A percentile compares a stretch with the other conserved stretches of the same genome.
Conservation (phyloP, 352 stramenopile genomes). For the Blastocystis sp. region DNA sequence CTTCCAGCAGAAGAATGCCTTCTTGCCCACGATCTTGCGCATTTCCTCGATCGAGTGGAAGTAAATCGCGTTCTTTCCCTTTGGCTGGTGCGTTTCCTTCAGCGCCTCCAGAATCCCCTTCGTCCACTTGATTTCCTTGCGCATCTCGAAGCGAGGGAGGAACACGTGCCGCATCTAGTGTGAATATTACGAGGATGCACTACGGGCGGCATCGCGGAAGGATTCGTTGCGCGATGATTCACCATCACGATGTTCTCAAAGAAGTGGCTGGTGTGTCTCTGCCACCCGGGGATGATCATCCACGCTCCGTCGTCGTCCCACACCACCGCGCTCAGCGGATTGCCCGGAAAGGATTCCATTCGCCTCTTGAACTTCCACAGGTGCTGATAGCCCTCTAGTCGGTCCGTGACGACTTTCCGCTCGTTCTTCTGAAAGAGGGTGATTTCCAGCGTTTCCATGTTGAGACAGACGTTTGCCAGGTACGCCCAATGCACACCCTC, state of each 20-base stretch:
- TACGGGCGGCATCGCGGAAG: slow-evolving; percentile 42
- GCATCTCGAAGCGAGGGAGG: slow-evolving; percentile 11
- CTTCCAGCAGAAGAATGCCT: slow-evolving; percentile 23
- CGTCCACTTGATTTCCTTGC: slow-evolving; percentile 69
- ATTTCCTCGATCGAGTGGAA: slow-evolving; percentile 55
- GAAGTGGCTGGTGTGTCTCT: slow-evolving; percentile 65
- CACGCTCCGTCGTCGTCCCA: slow-evolving; percentile 34
- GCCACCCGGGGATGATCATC: slow-evolving; percentile 74
- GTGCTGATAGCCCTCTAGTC: slow-evolving; percentile 58
- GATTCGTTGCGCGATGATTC: slow-evolving; percentile 62
- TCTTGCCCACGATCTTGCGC: not conserved
- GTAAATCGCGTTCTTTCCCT: not conserved
- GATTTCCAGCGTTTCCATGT: not conserved
- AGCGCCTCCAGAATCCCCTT: slow-evolving; percentile 47
- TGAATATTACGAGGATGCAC: not conserved
- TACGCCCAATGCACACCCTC: slow-evolving; percentile 55
- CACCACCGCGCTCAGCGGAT: not conserved
- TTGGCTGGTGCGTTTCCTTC: slow-evolving; percentile 32
- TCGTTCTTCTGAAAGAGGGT: not conserved
- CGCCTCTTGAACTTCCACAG: slow-evolving; percentile 19
- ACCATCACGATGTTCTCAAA: slow-evolving; percentile 65
- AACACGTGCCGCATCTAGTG: slow-evolving; percentile 59
- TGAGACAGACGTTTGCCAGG: slow-evolving; percentile 23
- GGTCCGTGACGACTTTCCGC: not conserved
- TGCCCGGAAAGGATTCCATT: not conserved